Conservation (phyloP, 1,139 yeast species). For the Scheffersomyces stambukii region DNA sequence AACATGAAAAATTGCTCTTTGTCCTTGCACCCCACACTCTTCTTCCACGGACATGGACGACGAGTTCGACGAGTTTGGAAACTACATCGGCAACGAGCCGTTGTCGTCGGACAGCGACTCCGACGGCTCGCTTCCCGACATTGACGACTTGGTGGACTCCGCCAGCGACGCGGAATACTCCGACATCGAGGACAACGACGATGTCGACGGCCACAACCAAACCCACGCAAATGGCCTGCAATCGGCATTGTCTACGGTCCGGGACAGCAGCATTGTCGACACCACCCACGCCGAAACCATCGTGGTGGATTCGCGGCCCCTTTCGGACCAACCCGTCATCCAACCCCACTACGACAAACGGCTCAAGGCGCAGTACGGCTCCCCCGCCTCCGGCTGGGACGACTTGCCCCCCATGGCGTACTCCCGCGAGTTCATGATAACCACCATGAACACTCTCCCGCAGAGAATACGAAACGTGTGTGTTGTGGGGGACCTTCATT, state of each 20-base stretch:
- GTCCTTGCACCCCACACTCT: slow-evolving; percentile 1
- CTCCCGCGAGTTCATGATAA: slow-evolving; percentile 58
- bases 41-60: slow-evolving; percentile 12
- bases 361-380: slow-evolving; percentile 41
- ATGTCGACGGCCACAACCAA: slow-evolving; percentile 5
- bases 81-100: slow-evolving; percentile 54
- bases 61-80: slow-evolving; percentile 80
- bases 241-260: slow-evolving; percentile 10
- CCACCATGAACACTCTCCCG: slow-evolving; percentile 46
- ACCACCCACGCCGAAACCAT: slow-evolving; percentile 19
- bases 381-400: too few relatives aligned
- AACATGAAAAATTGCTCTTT: too few relatives aligned
- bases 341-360: slow-evolving; percentile 45
- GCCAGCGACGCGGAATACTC: slow-evolving; percentile 6
- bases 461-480: slow-evolving; percentile 75
- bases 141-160: background rate
- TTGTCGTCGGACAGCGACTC: slow-evolving; percentile 41
- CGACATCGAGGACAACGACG: slow-evolving; percentile 6
- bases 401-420: slow-evolving; percentile 52
- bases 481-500: slow-evolving; percentile 72
- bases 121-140: background rate
- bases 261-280: slow-evolving; percentile 3
- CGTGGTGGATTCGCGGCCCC: slow-evolving; percentile 15
- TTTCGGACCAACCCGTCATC: slow-evolving; percentile 56
- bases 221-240: slow-evolving; percentile 11